Base-by-base conservation (phyloP, 75 land plant species). In the Sequoiadendron giganteum region DNA sequence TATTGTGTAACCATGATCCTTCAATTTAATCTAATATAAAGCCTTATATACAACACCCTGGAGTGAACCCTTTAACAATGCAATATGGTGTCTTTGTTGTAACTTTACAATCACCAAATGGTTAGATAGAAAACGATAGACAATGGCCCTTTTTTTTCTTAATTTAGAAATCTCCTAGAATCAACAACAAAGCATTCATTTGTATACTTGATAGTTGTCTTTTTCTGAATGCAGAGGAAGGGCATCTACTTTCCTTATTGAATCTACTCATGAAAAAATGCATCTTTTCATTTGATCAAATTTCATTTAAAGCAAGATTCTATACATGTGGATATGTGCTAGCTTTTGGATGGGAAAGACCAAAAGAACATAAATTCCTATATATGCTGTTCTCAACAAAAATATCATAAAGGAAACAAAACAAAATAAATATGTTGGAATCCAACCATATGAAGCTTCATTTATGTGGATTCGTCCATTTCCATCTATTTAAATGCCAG, bases 101-200 rank as follows among this genome's bases (percentile, higher is more conserved):
- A 81, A 81, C n/a, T 81, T 81, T 81, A 21, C 28, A 81, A 45
- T 81, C 2, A 47, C 83, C 83, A 81, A 81, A 45, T 45, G 77
- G 13, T 34, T 21, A 81, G 11, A 42, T 8, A 42, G 45, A 45
- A 28, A 81, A 42, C 6, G n/a, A 81, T 81, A 39, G 5, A 78
- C 42, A 78, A 78, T 39, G 42, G 25, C 19, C 21, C 28, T 42
- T 19, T 28, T 5, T n/a, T n/a, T n/a, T n/a, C n/a, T n/a, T n/a
- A n/a, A 6, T 75, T 32, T 9, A 34, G 34, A 75, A 11, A 75
- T 75, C 38, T 32, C 77, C 77, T 75, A 75, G 34, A 25, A 75
- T 75, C 13, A 32, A 75, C 38, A 36, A 34, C 32, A 75, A 75
- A 32, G 38, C 77, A 75, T 75, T 34, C 34, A 28, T 32, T 8